Evolutionary conservation across 257 asterid genomes (phyloP).

Genomic region (Mitragyna speciosa): DNA sequence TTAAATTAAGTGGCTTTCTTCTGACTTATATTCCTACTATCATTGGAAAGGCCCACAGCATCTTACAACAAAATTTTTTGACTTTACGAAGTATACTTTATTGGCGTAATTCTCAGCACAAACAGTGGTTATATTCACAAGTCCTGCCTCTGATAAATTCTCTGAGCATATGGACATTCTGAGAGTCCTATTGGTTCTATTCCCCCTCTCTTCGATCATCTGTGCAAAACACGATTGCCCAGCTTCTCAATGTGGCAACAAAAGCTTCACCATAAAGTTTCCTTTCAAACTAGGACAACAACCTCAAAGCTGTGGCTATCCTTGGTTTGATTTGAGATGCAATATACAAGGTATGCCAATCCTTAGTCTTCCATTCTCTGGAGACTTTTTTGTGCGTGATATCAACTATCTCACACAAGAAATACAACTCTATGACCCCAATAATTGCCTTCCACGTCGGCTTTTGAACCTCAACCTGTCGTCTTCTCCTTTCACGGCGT

Average conservation of each 20-base stretch:
- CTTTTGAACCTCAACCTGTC: constrained; percentile 50
- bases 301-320: constrained; percentile 49
- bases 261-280: constrained; percentile 28
- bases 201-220: constrained; percentile 28
- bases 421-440: constrained; percentile 54
- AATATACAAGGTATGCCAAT: constrained; percentile 6
- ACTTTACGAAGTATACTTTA: constrained; percentile 1
- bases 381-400: constrained; percentile 47
- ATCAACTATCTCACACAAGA: constrained; percentile 54
- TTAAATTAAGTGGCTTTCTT: neutral
- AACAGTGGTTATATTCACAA: neutral
- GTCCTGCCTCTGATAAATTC: neutral
- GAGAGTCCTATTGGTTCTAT: constrained; percentile 24
- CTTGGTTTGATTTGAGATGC: constrained; percentile 51
- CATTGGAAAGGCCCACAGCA: neutral
- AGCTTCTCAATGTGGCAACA: constrained; percentile 18
- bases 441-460: constrained; percentile 51
- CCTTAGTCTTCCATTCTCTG: constrained; percentile 54
- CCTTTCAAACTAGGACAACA: constrained; percentile 44
- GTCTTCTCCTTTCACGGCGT: constrained; percentile 46
- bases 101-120: neutral
- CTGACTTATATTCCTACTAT: neutral
- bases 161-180: constrained; percentile 44
- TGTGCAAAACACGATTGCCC: constrained; percentile 41
- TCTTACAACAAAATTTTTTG: neutral